These are phyloP conservation scores for Holtermannia corniformis DNA, from an alignment of 768 basidiomycete species.

Conservation along the genomic window DNA sequence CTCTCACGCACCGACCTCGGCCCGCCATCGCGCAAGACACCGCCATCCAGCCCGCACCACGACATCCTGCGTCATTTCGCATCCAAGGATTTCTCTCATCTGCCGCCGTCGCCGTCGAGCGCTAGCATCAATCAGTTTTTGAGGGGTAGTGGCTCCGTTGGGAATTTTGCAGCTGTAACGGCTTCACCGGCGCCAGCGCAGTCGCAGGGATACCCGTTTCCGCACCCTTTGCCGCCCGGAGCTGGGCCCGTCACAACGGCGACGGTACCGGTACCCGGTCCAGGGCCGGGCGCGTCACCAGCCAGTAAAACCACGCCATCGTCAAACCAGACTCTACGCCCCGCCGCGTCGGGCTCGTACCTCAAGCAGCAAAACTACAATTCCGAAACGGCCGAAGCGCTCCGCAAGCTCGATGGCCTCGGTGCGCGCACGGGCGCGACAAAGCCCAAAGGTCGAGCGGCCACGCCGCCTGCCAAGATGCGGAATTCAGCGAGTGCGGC, in stretches of 20 bases:
- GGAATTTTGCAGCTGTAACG: slow-evolving; percentile 20
- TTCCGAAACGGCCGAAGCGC: slow-evolving; percentile 76
- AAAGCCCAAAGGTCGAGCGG: slow-evolving; percentile 6
- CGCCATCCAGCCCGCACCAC: slow-evolving; percentile 13
- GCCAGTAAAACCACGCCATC: background rate
- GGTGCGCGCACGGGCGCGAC: slow-evolving; percentile 50
- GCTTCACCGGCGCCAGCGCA: slow-evolving; percentile 10
- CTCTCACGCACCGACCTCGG: slow-evolving; percentile 5
- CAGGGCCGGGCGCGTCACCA: too few species aligned
- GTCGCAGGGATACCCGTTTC: slow-evolving; percentile 23
- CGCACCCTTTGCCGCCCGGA: too few species aligned
- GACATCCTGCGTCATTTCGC: slow-evolving; percentile 54
- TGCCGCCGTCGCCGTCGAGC: slow-evolving; percentile 85
- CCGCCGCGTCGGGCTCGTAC: slow-evolving; percentile 43
- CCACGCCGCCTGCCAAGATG: background rate
- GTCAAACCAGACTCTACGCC: background rate
- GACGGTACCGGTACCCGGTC: too few species aligned
- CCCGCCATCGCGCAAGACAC: too few species aligned
- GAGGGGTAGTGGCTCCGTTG: slow-evolving; percentile 41
- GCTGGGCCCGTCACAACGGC: too few species aligned
- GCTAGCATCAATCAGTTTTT: slow-evolving; percentile 78
- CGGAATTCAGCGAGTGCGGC: background rate
- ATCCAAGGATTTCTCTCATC: slow-evolving; percentile 69
- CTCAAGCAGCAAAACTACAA: slow-evolving; percentile 81
- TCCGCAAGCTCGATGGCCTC: slow-evolving; percentile 86